Percentiles rank a stretch among this genome's conserved stretches.
Conservation (phyloP, 1,284 basidiomycete species). For the Stygiomarasmius scandens region DNA sequence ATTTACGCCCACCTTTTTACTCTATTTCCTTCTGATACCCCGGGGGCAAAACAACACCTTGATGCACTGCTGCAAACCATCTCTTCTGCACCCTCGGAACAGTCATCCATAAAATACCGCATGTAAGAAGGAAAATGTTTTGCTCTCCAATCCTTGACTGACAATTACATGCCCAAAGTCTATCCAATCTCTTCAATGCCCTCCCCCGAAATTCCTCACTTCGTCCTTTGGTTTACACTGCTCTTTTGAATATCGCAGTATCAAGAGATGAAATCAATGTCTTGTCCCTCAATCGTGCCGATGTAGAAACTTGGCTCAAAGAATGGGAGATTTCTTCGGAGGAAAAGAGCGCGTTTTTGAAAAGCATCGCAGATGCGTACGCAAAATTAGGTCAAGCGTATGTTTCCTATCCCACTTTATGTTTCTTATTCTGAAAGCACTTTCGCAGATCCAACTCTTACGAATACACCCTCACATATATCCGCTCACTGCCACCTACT, state of each 20-base stretch:
- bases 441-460: constrained; percentile 57
- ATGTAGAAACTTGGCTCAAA: constrained; percentile 73
- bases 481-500: constrained; percentile 58
- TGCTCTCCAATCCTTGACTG: background rate
- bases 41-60: constrained; percentile 56
- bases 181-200: constrained; percentile 89
- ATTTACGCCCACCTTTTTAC: constrained; percentile 70
- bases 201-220: constrained; percentile 71
- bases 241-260: constrained; percentile 68
- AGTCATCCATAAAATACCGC: constrained; percentile 65
- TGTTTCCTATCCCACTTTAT: constrained; percentile 27
- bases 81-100: constrained; percentile 54
- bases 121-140: constrained; percentile 47
- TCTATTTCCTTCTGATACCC: constrained; percentile 54
- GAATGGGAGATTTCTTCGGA: constrained; percentile 76
- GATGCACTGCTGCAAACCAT: constrained; percentile 57
- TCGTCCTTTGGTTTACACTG: constrained; percentile 66
- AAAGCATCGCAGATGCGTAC: constrained; percentile 66
- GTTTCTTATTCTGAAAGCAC: background rate
- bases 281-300: constrained; percentile 63
- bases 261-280: constrained; percentile 71
- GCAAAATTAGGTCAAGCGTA: constrained; percentile 60
- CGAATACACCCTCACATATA: constrained; percentile 63
- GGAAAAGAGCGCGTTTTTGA: constrained; percentile 74
- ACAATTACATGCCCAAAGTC: constrained; percentile 43